Evolutionary conservation across 768 basidiomycete species (phyloP).

Genomic region (Russula foetens): DNA sequence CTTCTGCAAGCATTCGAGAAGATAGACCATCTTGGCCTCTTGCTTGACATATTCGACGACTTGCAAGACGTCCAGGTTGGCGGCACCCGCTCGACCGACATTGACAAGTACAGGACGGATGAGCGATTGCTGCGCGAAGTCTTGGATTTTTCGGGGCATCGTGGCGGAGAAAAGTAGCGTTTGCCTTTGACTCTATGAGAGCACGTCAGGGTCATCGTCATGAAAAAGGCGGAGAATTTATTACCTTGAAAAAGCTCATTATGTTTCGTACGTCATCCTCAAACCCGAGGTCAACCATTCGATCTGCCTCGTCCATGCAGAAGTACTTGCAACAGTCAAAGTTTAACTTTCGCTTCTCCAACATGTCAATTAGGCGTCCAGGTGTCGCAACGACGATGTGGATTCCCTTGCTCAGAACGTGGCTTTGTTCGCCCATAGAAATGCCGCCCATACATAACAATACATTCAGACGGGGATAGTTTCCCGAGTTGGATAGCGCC

Average conservation of each 20-base stretch:
- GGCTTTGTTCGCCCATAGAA: slow-evolving; percentile 95
- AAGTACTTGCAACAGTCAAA: slow-evolving; percentile 93
- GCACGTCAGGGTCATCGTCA: not conserved
- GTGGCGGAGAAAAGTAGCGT: slow-evolving; percentile 97
- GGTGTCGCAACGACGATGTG: slow-evolving; percentile 97
- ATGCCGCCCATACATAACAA: slow-evolving; percentile 96
- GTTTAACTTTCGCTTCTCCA: slow-evolving; percentile 90
- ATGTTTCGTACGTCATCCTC: slow-evolving; percentile 98
- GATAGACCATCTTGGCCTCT: slow-evolving; percentile 99
- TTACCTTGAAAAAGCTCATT: slow-evolving; percentile 97
- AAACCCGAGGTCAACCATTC: slow-evolving; percentile 99
- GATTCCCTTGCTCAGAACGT: slow-evolving; percentile 82
- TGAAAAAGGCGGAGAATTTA: not conserved
- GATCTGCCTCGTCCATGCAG: slow-evolving; percentile 98
- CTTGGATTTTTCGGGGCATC: slow-evolving; percentile 98
- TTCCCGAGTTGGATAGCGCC: slow-evolving; percentile 68
- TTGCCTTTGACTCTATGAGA: slow-evolving; percentile 79
- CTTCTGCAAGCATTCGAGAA: slow-evolving; percentile 95
- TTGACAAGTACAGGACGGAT: slow-evolving; percentile 93
- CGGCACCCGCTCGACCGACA: slow-evolving; percentile 96
- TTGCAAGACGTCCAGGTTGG: slow-evolving; percentile 92
- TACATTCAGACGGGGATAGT: slow-evolving; percentile 80
- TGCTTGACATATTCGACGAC: slow-evolving; percentile 99
- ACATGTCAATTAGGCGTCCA: slow-evolving; percentile 94
- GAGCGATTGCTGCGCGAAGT: slow-evolving; percentile 96